Percentiles rank a stretch among this genome's conserved stretches.
Evolutionary conservation across 108 stramenopile species (phyloP).

Genomic region (Cyclotella baltica): DNA sequence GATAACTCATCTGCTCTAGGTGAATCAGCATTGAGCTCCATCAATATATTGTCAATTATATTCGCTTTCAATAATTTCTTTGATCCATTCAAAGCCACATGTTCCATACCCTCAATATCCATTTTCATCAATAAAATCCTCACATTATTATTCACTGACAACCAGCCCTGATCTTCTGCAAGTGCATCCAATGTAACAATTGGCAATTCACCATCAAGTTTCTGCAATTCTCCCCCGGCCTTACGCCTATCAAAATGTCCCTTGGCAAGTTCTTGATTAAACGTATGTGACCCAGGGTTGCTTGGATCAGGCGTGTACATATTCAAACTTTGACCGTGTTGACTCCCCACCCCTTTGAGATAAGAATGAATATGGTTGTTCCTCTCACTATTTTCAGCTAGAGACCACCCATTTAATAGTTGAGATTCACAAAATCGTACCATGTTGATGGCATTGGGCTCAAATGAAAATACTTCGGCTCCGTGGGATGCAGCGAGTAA

Average conservation of each 20-base stretch:
- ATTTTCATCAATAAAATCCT: slow-evolving; percentile 53
- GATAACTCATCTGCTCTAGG: neutral
- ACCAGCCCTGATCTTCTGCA: slow-evolving; percentile 47
- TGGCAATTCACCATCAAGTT: slow-evolving; percentile 20
- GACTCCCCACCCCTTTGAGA: slow-evolving; percentile 47
- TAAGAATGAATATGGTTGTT: slow-evolving; percentile 33
- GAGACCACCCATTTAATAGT: slow-evolving; percentile 44
- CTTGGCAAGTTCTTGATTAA: slow-evolving; percentile 24
- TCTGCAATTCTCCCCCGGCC: slow-evolving; percentile 7
- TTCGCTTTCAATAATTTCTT: slow-evolving; percentile 33
- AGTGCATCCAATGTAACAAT: slow-evolving; percentile 52
- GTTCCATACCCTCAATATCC: slow-evolving; percentile 56
- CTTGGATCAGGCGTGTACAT: slow-evolving; percentile 37
- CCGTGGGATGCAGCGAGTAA: slow-evolving; percentile 55
- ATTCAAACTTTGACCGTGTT: slow-evolving; percentile 25
- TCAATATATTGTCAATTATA: slow-evolving; percentile 40
- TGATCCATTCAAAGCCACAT: slow-evolving; percentile 43
- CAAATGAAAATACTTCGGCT: slow-evolving; percentile 59
- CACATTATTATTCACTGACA: slow-evolving; percentile 4
- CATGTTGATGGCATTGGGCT: slow-evolving; percentile 66
- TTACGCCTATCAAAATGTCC: neutral
- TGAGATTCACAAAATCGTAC: slow-evolving; percentile 64
- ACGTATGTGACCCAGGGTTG: slow-evolving; percentile 54
- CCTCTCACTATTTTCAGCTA: slow-evolving; percentile 1
- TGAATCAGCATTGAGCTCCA: slow-evolving; percentile 41